Conservation (phyloP, 2,329 filamentous ascomycete genomes). For the Polychaeton citri region DNA sequence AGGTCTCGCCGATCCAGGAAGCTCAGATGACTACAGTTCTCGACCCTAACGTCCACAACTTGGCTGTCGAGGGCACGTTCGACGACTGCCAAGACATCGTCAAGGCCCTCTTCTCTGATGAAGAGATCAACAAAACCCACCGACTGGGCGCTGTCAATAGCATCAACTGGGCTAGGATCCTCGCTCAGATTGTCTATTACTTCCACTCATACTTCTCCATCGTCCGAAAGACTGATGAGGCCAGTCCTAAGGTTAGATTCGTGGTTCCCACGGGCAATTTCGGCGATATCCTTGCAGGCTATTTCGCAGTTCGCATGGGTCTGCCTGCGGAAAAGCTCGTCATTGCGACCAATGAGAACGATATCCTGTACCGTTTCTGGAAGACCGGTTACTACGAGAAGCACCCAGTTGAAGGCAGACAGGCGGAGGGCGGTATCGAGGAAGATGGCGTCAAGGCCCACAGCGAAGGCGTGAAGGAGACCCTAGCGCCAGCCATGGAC, state of each 20-base stretch:
- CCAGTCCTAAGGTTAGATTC: conserved; percentile 60
- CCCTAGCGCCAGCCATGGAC: conserved; percentile 91
- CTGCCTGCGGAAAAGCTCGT: conserved; percentile 78
- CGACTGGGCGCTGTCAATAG: conserved; percentile 90
- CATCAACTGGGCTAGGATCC: conserved; percentile 90
- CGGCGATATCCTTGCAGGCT: conserved; percentile 84
- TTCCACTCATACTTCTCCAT: conserved; percentile 89
- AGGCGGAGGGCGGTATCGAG: conserved; percentile 41
- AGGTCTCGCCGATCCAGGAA: conserved; percentile 84
- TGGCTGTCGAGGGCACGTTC: conserved; percentile 75
- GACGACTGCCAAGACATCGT: conserved; percentile 97
- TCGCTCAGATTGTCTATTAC: conserved; percentile 96
- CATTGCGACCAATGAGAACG: conserved; percentile 93
- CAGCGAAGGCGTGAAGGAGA: conserved; percentile 69
- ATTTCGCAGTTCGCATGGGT: conserved; percentile 84
- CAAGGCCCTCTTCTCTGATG: conserved; percentile 81
- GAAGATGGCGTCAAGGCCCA: conserved; percentile 50
- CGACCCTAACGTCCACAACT: conserved; percentile 84
- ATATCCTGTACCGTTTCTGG: conserved; percentile 94
- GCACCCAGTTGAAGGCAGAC: conserved; percentile 47
- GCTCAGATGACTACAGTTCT: conserved; percentile 93
- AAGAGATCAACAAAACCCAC: conserved; percentile 66
- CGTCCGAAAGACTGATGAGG: conserved; percentile 45
- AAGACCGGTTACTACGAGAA: conserved; percentile 83
- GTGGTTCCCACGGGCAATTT: conserved; percentile 95